Evolutionary conservation across 1,284 basidiomycete genomes (phyloP).

Genomic region (Caloboletus firmus): DNA sequence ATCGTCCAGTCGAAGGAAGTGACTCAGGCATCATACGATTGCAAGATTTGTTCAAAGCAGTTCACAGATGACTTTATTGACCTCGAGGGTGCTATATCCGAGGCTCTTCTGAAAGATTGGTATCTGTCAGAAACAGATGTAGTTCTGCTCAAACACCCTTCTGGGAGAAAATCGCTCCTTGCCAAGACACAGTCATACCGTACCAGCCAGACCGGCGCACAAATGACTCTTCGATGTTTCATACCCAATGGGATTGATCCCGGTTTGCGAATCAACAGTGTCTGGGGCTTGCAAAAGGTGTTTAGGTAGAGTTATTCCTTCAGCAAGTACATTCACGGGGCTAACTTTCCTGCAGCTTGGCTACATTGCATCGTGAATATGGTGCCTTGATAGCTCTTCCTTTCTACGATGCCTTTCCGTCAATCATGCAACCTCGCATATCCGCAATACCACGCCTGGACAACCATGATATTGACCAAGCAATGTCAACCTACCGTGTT

Average conservation of each 20-base stretch:
- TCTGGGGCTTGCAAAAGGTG: slow-evolving; percentile 80
- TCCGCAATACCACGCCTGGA: slow-evolving; percentile 50
- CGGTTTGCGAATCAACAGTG: slow-evolving; percentile 60
- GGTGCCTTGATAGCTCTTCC: slow-evolving; percentile 82
- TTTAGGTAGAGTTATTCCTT: slow-evolving; percentile 60
- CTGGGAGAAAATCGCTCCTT: slow-evolving; percentile 54
- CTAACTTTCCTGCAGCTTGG: slow-evolving; percentile 57
- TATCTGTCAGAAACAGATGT: slow-evolving; percentile 79
- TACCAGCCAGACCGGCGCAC: slow-evolving; percentile 50
- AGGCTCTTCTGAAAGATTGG: slow-evolving; percentile 66
- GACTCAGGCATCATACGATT: slow-evolving; percentile 50
- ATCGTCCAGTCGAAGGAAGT: slow-evolving; percentile 77
- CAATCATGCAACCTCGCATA: slow-evolving; percentile 70
- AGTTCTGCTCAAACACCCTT: slow-evolving; percentile 63
- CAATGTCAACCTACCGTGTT: slow-evolving; percentile 73
- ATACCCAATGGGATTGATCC: slow-evolving; percentile 46
- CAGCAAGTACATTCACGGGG: not conserved
- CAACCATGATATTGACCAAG: slow-evolving; percentile 54
- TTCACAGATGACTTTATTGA: slow-evolving; percentile 75
- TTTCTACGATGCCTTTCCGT: slow-evolving; percentile 76
- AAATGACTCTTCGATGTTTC: slow-evolving; percentile 52
- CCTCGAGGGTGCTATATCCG: slow-evolving; percentile 63
- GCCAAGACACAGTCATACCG: slow-evolving; percentile 80
- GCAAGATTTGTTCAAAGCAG: slow-evolving; percentile 61
- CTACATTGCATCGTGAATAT: slow-evolving; percentile 92